A percentile compares a stretch with the other conserved stretches of the same genome.
Evolutionary conservation across 352 stramenopile species (phyloP).

Genomic region (Globisporangium emineosum): DNA sequence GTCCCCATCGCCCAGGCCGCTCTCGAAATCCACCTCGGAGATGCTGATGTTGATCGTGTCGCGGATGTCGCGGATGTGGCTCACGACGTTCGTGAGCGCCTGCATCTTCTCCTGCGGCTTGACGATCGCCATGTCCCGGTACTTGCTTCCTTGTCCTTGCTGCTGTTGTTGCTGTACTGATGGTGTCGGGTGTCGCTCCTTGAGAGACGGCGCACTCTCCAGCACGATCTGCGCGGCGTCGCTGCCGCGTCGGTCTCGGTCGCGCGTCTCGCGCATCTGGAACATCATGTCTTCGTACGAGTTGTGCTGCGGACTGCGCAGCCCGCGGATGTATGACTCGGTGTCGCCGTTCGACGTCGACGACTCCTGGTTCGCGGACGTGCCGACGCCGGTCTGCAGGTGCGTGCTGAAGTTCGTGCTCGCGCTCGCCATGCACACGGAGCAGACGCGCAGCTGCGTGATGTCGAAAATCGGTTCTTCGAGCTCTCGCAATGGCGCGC

Average conservation of each 20-base stretch:
- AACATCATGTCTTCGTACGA: slow-evolving; percentile 64
- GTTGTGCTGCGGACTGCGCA: slow-evolving; percentile 49
- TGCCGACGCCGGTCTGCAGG: slow-evolving; percentile 22
- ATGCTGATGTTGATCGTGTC: slow-evolving; percentile 70
- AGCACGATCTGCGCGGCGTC: slow-evolving; percentile 24
- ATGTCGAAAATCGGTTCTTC: slow-evolving; percentile 64
- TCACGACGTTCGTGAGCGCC: slow-evolving; percentile 56
- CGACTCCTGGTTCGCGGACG: slow-evolving; percentile 29
- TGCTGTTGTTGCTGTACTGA: slow-evolving; percentile 11
- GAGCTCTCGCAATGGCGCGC: slow-evolving; percentile 64
- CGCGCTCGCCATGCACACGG: slow-evolving; percentile 54
- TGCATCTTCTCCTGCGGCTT: slow-evolving; percentile 48
- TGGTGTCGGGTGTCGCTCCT: not conserved
- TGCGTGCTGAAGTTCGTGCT: slow-evolving; percentile 13
- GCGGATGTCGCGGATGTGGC: slow-evolving; percentile 57
- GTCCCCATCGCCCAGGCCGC: slow-evolving; percentile 22
- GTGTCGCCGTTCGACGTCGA: slow-evolving; percentile 51
- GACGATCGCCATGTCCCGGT: slow-evolving; percentile 14
- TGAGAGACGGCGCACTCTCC: not conserved
- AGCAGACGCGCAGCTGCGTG: slow-evolving; percentile 67
- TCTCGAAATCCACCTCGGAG: slow-evolving; percentile 38
- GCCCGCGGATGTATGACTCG: slow-evolving; percentile 42
- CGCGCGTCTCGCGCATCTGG: slow-evolving; percentile 45
- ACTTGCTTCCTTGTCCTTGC: slow-evolving; percentile 14
- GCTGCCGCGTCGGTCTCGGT: slow-evolving; percentile 43